Percentiles rank a stretch among this genome's conserved stretches.
phyloP scores from a whole-genome alignment of 1,284 basidiomycete genomes.

The Chondrostereum purpureum region DNA sequence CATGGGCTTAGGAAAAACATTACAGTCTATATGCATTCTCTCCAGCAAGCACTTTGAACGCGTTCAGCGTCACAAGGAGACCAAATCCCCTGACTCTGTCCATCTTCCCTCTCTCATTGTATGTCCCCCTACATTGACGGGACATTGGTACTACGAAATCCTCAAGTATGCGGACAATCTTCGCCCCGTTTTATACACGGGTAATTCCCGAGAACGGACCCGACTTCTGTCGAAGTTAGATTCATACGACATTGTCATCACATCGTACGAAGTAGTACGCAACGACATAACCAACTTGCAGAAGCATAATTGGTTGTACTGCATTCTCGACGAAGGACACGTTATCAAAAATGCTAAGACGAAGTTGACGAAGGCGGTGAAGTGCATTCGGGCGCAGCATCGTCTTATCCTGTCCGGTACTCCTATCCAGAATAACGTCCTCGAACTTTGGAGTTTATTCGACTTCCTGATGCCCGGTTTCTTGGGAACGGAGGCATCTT shows the following conservation, averaged over 20 bases:
- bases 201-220: slow-evolving; percentile 82
- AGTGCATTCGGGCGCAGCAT: slow-evolving; percentile 86
- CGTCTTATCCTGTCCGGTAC: slow-evolving; percentile 94
- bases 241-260: slow-evolving; percentile 85
- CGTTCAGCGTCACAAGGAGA: slow-evolving; percentile 60
- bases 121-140: slow-evolving; percentile 94
- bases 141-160: slow-evolving; percentile 99
- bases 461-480: slow-evolving; percentile 99
- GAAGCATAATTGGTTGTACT: slow-evolving; percentile 86
- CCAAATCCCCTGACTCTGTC: slow-evolving; percentile 69
- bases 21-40: slow-evolving; percentile 97
- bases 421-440: slow-evolving; percentile 98
- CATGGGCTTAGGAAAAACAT: slow-evolving; percentile 98
- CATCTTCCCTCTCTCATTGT: slow-evolving; percentile 93
- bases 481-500: slow-evolving; percentile 89
- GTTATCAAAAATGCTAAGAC: slow-evolving; percentile 99
- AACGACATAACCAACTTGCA: slow-evolving; percentile 86
- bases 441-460: slow-evolving; percentile 98
- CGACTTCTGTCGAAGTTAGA: slow-evolving; percentile 61
- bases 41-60: slow-evolving; percentile 93
- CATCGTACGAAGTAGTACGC: slow-evolving; percentile 95
- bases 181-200: slow-evolving; percentile 84
- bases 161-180: slow-evolving; percentile 88
- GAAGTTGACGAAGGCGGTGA: slow-evolving; percentile 95
- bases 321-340: slow-evolving; percentile 97